Evolutionary conservation across 305 asterid genomes (phyloP).

Genomic region (Fraxinus dipetala): DNA sequence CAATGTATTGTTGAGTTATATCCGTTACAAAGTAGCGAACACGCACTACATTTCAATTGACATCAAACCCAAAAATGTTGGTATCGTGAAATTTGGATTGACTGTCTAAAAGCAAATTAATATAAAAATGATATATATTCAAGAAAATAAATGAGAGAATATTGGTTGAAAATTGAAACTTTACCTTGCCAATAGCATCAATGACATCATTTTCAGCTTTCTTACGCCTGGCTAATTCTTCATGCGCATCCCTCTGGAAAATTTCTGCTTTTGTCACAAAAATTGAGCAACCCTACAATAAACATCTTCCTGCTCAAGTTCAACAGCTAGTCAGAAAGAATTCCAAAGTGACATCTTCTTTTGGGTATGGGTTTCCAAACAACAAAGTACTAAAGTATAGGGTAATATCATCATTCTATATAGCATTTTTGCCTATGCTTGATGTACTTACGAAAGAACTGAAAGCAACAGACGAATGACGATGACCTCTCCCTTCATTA

Average conservation of each 20-base stretch:
- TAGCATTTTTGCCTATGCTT: background rate
- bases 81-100: background rate
- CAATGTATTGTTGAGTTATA: background rate
- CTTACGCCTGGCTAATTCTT: slow-evolving; percentile 60
- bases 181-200: slow-evolving; percentile 65
- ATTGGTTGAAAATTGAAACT: slow-evolving; percentile 22
- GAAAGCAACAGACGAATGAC: slow-evolving; percentile 31
- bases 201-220: slow-evolving; percentile 75
- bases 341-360: background rate
- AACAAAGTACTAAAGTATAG: background rate
- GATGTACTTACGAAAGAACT: slow-evolving; percentile 46
- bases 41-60: background rate
- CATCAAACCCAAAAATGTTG: background rate
- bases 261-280: slow-evolving; percentile 60
- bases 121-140: background rate
- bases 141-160: background rate
- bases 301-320: slow-evolving; percentile 48
- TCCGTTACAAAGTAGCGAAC: background rate
- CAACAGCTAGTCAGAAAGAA: slow-evolving; percentile 27
- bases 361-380: background rate
- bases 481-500: slow-evolving; percentile 14
- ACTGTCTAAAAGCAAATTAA: background rate
- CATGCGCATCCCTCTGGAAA: slow-evolving; percentile 60
- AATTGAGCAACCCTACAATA: slow-evolving; percentile 57
- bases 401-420: background rate